These are phyloP conservation scores for Fusarium gaditjirri DNA, from an alignment of 2,329 filamentous ascomycete genomes.

Conservation along the genomic window DNA sequence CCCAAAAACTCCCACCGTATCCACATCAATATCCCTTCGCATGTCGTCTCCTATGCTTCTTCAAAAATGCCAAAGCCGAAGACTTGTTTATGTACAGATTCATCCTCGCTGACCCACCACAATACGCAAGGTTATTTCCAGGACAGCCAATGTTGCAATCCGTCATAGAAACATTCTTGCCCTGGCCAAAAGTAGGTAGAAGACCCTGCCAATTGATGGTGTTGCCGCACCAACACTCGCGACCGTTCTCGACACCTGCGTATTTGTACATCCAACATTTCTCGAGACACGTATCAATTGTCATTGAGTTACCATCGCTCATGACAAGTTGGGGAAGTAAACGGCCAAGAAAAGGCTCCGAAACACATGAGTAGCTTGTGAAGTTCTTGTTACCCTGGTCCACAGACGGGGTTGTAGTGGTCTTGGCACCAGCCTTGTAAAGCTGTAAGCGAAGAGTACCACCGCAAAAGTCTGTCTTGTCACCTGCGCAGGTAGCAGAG, in stretches of 20 bases:
- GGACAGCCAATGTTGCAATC: conserved; percentile 51
- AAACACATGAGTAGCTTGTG: conserved; percentile 51
- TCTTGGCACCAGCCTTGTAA: conserved; percentile 43
- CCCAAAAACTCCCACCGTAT: rapidly evolving
- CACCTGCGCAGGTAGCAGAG: conserved; percentile 48
- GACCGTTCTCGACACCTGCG: conserved; percentile 52
- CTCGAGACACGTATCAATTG: conserved; percentile 48
- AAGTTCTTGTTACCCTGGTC: conserved; percentile 51
- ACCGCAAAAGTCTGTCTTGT: conserved; percentile 50
- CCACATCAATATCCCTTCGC: background rate
- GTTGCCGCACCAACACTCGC: conserved; percentile 54
- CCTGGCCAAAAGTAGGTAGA: conserved; percentile 30
- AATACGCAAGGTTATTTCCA: conserved; percentile 47
- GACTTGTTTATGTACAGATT: conserved; percentile 48
- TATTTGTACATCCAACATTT: conserved; percentile 49
- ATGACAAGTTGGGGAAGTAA: conserved; percentile 46
- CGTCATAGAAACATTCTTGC: conserved; percentile 45
- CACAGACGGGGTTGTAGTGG: conserved; percentile 38
- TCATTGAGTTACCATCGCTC: conserved; percentile 49
- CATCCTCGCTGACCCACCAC: conserved; percentile 47
- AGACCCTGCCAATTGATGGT: conserved; percentile 44
- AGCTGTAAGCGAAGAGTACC: conserved; percentile 48
- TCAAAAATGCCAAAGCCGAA: conserved; percentile 10
- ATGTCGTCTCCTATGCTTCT: conserved; percentile 17
- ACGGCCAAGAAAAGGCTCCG: conserved; percentile 49